A percentile compares a stretch with the other conserved stretches of the same genome.
These are phyloP conservation scores for Botrytis medusae DNA, from an alignment of 2,329 filamentous ascomycete genomes.

Conservation along the genomic window DNA sequence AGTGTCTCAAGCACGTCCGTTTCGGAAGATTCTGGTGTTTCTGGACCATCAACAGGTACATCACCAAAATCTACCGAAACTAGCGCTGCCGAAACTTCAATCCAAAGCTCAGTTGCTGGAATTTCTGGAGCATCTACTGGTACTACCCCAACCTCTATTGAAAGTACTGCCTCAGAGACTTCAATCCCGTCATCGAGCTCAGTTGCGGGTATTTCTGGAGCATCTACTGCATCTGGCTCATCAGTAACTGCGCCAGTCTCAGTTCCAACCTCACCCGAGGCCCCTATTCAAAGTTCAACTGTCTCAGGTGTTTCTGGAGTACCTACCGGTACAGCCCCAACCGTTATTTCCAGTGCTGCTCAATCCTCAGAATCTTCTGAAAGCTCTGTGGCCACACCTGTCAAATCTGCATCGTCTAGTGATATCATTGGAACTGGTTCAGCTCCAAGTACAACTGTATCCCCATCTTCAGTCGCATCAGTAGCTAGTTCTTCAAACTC, in stretches of 20 bases:
- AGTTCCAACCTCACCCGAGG: neutral
- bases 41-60: constrained; percentile 12
- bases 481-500: constrained; percentile 5
- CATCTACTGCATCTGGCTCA: neutral
- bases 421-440: neutral
- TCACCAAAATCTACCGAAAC: neutral
- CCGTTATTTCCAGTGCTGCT: neutral
- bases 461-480: constrained; percentile 1
- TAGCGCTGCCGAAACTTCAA: neutral
- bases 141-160: neutral
- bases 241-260: neutral
- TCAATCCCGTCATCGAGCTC: neutral
- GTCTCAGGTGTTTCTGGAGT: constrained; percentile 5
- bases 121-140: neutral
- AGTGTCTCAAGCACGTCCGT: neutral
- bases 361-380: neutral
- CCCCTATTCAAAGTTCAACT: neutral
- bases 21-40: neutral
- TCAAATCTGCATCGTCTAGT: neutral
- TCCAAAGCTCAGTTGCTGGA: neutral
- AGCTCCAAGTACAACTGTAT: neutral
- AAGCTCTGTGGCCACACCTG: neutral
- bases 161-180: neutral
- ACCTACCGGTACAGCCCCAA: constrained; percentile 8
- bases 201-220: neutral